These are phyloP conservation scores for Exophiala calicioides DNA, from an alignment of 2,329 filamentous ascomycete genomes.

Conservation along the genomic window DNA sequence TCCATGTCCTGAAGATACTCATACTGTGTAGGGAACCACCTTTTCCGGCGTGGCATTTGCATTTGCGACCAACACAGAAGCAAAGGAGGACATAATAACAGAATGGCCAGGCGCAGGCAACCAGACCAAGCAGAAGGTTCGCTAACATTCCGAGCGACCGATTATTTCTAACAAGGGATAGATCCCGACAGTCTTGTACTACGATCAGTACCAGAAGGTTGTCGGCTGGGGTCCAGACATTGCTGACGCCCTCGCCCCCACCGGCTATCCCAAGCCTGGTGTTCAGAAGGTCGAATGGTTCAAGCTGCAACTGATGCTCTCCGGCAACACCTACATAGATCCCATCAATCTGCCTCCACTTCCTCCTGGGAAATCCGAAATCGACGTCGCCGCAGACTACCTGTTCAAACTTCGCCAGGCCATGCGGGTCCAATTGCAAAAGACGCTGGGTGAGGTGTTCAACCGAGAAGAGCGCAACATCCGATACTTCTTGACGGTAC, in stretches of 20 bases:
- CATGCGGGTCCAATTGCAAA: constrained; percentile 92
- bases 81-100: constrained; percentile 97
- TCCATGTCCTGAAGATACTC: neutral
- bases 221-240: constrained; percentile 99
- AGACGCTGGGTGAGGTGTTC: constrained; percentile 95
- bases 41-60: constrained; percentile 96
- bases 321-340: constrained; percentile 98
- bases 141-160: neutral
- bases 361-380: constrained; percentile 96
- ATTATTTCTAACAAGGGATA: constrained; percentile 40
- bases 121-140: constrained; percentile 96
- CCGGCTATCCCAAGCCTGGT: constrained; percentile 94
- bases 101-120: constrained; percentile 98
- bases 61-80: constrained; percentile 92
- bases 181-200: constrained; percentile 99
- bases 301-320: constrained; percentile 98
- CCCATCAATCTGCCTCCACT: constrained; percentile 97
- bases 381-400: constrained; percentile 98
- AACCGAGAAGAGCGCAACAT: constrained; percentile 98
- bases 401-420: constrained; percentile 97
- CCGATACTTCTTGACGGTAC: constrained; percentile 96
- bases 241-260: constrained; percentile 91
- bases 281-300: constrained; percentile 99
- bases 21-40: constrained; percentile 72
- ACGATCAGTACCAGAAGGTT: constrained; percentile 98